Percentiles rank a stretch among this genome's conserved stretches.
These are phyloP conservation scores for Candida xiaguanensis DNA, from an alignment of 805 yeast species.

Conservation along the genomic window DNA sequence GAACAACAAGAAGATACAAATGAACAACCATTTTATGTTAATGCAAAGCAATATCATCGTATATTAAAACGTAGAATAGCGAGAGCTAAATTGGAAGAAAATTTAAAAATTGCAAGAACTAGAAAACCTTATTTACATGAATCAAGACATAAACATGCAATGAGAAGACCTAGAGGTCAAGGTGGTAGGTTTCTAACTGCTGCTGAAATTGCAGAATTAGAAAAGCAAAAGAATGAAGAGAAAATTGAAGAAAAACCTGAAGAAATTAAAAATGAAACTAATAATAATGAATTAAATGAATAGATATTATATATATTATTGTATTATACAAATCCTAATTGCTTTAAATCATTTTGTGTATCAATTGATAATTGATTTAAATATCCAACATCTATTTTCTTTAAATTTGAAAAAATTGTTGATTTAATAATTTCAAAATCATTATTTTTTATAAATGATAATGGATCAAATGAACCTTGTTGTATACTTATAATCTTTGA, in stretches of 20 bases:
- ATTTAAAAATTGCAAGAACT: slow-evolving; percentile 80
- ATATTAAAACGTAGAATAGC: slow-evolving; percentile 91
- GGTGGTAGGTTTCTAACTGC: slow-evolving; percentile 97
- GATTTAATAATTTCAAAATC: slow-evolving; percentile 26
- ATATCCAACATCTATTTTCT: slow-evolving; percentile 21
- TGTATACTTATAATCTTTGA: slow-evolving; percentile 68
- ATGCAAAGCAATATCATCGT: slow-evolving; percentile 96
- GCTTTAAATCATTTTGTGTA: slow-evolving; percentile 8
- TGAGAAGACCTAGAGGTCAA: slow-evolving; percentile 98
- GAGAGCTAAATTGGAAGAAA: slow-evolving; percentile 88
- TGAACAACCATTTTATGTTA: slow-evolving; percentile 95
- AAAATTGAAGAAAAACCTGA: slow-evolving; percentile 24
- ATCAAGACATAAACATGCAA: slow-evolving; percentile 97
- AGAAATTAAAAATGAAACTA: slow-evolving; percentile 9
- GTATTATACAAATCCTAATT: slow-evolving; percentile 11
- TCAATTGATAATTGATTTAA: slow-evolving; percentile 21
- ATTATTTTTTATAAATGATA: slow-evolving; percentile 44
- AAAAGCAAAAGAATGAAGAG: slow-evolving; percentile 18
- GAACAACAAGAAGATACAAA: slow-evolving; percentile 13
- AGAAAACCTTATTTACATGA: slow-evolving; percentile 94
- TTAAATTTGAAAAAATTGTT: slow-evolving; percentile 24
- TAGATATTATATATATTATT: neutral
- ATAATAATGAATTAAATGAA: slow-evolving; percentile 1
- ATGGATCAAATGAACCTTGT: slow-evolving; percentile 66
- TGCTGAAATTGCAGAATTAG: slow-evolving; percentile 54